Percentiles rank a stretch among this genome's conserved stretches.
These are phyloP conservation scores for Eucalyptus erythrocorys DNA, from an alignment of 345 rosid genomes.

Conservation along the genomic window DNA sequence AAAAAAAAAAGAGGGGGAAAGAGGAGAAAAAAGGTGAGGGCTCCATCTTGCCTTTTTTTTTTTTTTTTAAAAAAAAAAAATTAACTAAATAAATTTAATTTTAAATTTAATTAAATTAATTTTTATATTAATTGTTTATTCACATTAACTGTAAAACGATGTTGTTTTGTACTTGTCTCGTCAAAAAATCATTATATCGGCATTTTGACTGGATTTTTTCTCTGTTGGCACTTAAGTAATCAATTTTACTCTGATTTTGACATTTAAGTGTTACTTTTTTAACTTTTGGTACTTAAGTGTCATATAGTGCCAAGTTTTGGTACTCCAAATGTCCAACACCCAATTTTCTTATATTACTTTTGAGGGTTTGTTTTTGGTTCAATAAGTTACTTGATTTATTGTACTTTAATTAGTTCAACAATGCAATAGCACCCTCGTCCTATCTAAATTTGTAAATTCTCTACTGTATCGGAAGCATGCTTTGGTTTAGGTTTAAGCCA, in stretches of 20 bases:
- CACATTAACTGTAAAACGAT: accelerated
- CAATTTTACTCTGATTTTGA: accelerated
- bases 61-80: too few relatives aligned
- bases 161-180: accelerated
- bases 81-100: too few relatives aligned
- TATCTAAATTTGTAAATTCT: background rate
- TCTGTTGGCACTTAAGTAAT: accelerated
- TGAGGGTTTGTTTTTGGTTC: background rate
- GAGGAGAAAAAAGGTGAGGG: too few relatives aligned
- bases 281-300: too few relatives aligned
- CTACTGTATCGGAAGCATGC: background rate
- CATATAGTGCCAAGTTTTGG: too few relatives aligned
- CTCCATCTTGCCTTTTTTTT: too few relatives aligned
- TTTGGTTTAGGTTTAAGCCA: background rate
- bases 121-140: too few relatives aligned
- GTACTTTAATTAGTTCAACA: background rate
- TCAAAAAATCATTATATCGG: accelerated
- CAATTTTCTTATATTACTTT: background rate
- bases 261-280: too few relatives aligned
- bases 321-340: accelerated
- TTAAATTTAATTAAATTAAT: too few relatives aligned
- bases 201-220: accelerated
- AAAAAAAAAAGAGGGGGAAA: too few relatives aligned
- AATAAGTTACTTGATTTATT: background rate
- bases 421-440: background rate